Base-by-base conservation (phyloP, 441 rosid species). In the Adansonia gregorii region DNA sequence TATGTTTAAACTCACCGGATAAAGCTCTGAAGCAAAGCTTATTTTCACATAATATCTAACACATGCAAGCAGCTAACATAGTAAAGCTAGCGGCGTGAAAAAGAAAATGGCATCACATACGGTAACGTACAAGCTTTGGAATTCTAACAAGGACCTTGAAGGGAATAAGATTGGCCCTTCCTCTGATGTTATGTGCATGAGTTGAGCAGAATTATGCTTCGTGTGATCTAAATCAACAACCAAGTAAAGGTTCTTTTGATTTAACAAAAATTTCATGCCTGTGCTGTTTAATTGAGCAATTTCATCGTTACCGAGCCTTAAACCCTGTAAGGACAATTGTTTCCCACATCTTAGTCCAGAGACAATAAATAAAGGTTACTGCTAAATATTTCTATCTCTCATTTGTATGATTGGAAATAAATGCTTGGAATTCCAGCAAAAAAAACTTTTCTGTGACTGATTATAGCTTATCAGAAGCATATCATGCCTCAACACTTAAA, bases 171-270 rank as follows among this genome's bases (percentile, higher is more conserved):
- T 81, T 78, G 93, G 80, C 88, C 82, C 77, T 83, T 94, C 99
- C 67, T 89, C 97, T 0, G 86, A 66, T n/a, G 78, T 86, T 79
- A 90, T 70, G 82, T 91, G 89, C 46, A 20, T 77, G 51, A 91
- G 90, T 43, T 78, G 81, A 61, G 99, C 91, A 75, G 99, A 84
- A 82, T 95, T 94, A 20, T 92, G 97, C 72, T 94, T 67, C 0
- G 98, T 94, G 75, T 95, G 98, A 67, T 95, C 99, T 78, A 95
- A 81, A 87, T 95, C 99, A 54, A 95, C 95, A 83, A 95, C 88
- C 84, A 95, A 83, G 79, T 87, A 86, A 52, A 94, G 88, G 84
- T 90, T 94, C 80, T 84, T 89, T 24, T 83, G 87, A 64, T 85
- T 78, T 49, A 89, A 81, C 83, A 93, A 84, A 55, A 74, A 80